A percentile compares a stretch with the other conserved stretches of the same genome.
phyloP scores from a whole-genome alignment of 768 basidiomycete species.

The Termitomyces sp. region DNA sequence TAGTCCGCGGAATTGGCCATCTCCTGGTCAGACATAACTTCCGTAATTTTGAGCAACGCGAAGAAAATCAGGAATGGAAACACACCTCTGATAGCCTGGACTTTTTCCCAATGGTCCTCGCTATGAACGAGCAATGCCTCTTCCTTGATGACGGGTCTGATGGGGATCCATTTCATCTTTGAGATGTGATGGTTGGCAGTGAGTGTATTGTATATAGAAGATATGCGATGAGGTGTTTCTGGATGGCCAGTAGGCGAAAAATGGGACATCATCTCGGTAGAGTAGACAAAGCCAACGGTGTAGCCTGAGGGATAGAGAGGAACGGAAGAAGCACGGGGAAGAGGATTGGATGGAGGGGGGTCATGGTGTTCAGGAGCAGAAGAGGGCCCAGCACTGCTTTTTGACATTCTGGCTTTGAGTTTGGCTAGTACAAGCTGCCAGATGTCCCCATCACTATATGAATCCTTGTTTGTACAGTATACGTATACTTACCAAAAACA shows the following conservation, averaged over 20 bases:
- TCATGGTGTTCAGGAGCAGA: constrained; percentile 1
- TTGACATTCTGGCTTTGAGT: constrained; percentile 6
- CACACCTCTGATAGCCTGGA: constrained; percentile 78
- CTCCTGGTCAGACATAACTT: constrained; percentile 72
- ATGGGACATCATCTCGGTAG: constrained; percentile 82
- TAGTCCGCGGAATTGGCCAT: constrained; percentile 71
- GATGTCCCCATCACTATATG: background rate
- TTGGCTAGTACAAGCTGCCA: background rate
- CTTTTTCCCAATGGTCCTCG: constrained; percentile 88
- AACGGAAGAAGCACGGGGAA: constrained; percentile 37
- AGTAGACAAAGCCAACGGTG: constrained; percentile 83
- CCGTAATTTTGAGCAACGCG: constrained; percentile 7
- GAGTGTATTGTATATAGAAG: constrained; percentile 64
- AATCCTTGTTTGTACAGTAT: constrained; percentile 1
- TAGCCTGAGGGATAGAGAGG: constrained; percentile 31
- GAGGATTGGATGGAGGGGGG: background rate
- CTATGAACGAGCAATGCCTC: constrained; percentile 90
- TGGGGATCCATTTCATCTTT: constrained; percentile 75
- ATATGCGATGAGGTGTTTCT: constrained; percentile 84
- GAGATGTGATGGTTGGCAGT: constrained; percentile 49
- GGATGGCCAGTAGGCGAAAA: constrained; percentile 50
- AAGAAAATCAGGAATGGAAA: constrained; percentile 8
- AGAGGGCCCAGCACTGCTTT: constrained; percentile 3
- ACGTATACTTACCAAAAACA: background rate
- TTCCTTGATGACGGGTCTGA: constrained; percentile 64